phyloP scores from a whole-genome alignment of 768 basidiomycete species.

The Russula sp. region DNA sequence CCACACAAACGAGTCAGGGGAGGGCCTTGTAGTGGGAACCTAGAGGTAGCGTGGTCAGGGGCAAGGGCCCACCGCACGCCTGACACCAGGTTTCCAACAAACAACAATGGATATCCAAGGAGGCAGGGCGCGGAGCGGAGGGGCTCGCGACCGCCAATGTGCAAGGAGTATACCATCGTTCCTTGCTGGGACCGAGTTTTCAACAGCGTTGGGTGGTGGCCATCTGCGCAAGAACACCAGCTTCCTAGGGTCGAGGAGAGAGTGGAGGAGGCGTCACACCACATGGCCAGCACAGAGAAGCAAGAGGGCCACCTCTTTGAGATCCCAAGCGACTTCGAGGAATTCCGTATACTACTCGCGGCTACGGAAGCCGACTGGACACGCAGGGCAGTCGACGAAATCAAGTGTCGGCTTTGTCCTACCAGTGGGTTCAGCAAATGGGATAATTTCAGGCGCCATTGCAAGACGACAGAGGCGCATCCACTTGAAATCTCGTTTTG shows the following conservation, averaged over 20 bases:
- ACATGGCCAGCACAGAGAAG: not conserved
- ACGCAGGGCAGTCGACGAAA: not conserved
- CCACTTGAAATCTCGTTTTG: not conserved
- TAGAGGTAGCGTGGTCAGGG: no score
- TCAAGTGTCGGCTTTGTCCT: slow-evolving; percentile 7
- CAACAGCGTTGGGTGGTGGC: not conserved
- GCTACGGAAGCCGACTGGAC: not conserved
- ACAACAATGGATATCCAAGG: not conserved
- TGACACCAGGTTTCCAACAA: not conserved
- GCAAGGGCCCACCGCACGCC: not conserved
- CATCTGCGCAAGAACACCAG: not conserved
- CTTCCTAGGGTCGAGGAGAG: slow-evolving; percentile 4
- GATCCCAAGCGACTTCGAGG: not conserved
- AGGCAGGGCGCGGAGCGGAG: slow-evolving; percentile 10
- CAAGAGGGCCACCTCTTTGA: not conserved
- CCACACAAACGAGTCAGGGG: no score
- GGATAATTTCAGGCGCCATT: not conserved
- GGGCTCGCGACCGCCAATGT: slow-evolving; percentile 8
- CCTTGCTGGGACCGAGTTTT: slow-evolving; percentile 6
- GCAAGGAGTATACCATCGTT: slow-evolving; percentile 5
- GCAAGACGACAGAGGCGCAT: slow-evolving; percentile 1
- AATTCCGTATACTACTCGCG: not conserved
- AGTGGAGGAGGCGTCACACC: not conserved
- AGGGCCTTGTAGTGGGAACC: no score
- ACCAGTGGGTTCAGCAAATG: not conserved